Evolutionary conservation across 495 filamentous ascomycete genomes (phyloP).

Genomic region (Xylaria scruposa): DNA sequence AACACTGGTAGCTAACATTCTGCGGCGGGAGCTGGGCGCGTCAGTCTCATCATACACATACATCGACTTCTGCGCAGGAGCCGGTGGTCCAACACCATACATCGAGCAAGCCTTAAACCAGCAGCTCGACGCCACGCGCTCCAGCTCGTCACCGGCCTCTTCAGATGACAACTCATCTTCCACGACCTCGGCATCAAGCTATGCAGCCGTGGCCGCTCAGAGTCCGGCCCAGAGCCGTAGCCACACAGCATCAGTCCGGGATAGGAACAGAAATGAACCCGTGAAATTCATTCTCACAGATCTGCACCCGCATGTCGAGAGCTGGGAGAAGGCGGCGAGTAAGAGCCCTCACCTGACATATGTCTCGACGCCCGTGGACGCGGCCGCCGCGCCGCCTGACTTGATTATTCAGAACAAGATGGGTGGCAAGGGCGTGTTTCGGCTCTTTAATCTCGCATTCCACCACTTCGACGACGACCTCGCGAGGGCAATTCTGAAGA

Average conservation of each 20-base stretch:
- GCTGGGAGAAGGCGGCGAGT: slow-evolving; percentile 62
- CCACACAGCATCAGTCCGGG: slow-evolving; percentile 23
- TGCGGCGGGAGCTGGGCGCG: slow-evolving; percentile 49
- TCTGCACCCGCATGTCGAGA: slow-evolving; percentile 67
- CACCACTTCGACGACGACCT: slow-evolving; percentile 75
- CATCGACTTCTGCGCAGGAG: slow-evolving; percentile 78
- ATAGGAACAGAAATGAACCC: neutral
- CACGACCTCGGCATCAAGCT: slow-evolving; percentile 23
- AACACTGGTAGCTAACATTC: slow-evolving; percentile 52
- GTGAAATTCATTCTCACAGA: slow-evolving; percentile 74
- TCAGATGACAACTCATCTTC: neutral
- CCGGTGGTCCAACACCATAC: slow-evolving; percentile 69
- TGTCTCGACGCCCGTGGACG: slow-evolving; percentile 66
- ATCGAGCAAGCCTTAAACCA: slow-evolving; percentile 65
- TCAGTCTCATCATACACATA: slow-evolving; percentile 58
- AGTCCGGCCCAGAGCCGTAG: neutral
- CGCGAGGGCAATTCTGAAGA: slow-evolving; percentile 63
- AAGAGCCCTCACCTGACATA: slow-evolving; percentile 60
- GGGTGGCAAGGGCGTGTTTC: slow-evolving; percentile 57
- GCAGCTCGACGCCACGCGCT: slow-evolving; percentile 38
- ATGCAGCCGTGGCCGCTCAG: slow-evolving; percentile 32
- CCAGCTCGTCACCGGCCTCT: slow-evolving; percentile 27
- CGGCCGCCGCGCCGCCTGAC: slow-evolving; percentile 56
- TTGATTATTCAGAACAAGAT: slow-evolving; percentile 44
- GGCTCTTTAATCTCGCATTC: slow-evolving; percentile 75